A percentile compares a stretch with the other conserved stretches of the same genome.
phyloP scores from a whole-genome alignment of 495 filamentous ascomycete genomes.

The Pyrenula massariospora region DNA sequence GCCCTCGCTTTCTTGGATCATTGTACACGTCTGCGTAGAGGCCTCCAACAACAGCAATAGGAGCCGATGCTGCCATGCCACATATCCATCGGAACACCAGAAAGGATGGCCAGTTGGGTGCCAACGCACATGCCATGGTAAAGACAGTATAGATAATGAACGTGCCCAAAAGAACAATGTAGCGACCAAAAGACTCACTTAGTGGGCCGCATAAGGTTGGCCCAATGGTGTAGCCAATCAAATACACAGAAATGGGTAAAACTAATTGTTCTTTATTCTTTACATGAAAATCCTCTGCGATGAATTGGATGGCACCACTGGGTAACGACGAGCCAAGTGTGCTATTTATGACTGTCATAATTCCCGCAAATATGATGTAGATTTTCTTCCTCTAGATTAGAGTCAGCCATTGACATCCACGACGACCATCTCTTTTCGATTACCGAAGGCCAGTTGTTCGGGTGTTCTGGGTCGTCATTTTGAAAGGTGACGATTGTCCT shows the following conservation, averaged over 20 bases:
- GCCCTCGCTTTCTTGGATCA: conserved; percentile 46
- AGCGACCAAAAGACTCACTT: conserved; percentile 61
- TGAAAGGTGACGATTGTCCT: conserved; percentile 36
- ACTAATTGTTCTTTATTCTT: conserved; percentile 43
- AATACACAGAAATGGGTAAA: conserved; percentile 65
- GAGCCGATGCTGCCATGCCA: conserved; percentile 52
- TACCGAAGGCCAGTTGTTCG: conserved; percentile 42
- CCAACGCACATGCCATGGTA: conserved; percentile 56
- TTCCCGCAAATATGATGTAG: conserved; percentile 40
- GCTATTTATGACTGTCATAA: conserved; percentile 58
- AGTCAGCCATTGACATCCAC: neutral
- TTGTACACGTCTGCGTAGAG: conserved; percentile 63
- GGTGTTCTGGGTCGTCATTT: conserved; percentile 37
- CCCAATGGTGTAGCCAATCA: conserved; percentile 59
- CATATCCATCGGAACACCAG: conserved; percentile 57
- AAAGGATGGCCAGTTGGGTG: conserved; percentile 54
- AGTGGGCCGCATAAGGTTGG: conserved; percentile 57
- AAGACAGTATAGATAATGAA: conserved; percentile 55
- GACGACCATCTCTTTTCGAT: no score
- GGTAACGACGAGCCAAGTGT: conserved; percentile 63
- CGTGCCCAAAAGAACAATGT: conserved; percentile 42
- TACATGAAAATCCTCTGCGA: conserved; percentile 45
- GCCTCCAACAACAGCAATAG: conserved; percentile 61
- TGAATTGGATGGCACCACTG: conserved; percentile 46
- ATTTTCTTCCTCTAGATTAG: conserved; percentile 38